These are phyloP conservation scores for Sutorius australiensis DNA, from an alignment of 768 basidiomycete genomes.

Conservation along the genomic window DNA sequence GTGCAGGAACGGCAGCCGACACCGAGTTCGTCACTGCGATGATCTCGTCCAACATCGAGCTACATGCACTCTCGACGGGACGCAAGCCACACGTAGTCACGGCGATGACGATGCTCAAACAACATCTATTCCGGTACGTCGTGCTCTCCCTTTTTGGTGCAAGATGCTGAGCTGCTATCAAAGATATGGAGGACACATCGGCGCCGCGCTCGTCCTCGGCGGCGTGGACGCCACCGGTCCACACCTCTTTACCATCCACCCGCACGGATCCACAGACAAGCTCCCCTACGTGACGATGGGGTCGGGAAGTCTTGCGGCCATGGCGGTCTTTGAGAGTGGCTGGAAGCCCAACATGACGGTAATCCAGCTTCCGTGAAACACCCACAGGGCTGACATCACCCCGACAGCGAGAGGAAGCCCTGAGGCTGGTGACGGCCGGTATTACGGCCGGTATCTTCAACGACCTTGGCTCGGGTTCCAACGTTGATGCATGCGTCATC, in stretches of 20 bases:
- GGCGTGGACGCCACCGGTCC: slow-evolving; percentile 94
- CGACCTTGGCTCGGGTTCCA: slow-evolving; percentile 98
- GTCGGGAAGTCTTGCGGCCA: slow-evolving; percentile 91
- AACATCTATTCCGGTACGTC: slow-evolving; percentile 83
- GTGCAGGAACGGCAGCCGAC: slow-evolving; percentile 98
- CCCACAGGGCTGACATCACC: slow-evolving; percentile 4
- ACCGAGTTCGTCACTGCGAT: slow-evolving; percentile 93
- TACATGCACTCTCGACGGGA: slow-evolving; percentile 87
- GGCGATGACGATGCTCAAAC: slow-evolving; percentile 99
- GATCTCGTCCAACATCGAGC: slow-evolving; percentile 93
- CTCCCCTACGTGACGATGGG: slow-evolving; percentile 99
- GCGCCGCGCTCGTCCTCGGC: slow-evolving; percentile 93
- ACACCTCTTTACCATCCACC: slow-evolving; percentile 92
- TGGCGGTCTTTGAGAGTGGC: slow-evolving; percentile 92
- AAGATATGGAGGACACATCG: slow-evolving; percentile 91
- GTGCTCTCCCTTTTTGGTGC: background rate
- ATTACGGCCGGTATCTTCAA: slow-evolving; percentile 98
- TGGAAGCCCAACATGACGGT: slow-evolving; percentile 86
- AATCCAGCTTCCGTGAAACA: slow-evolving; percentile 16
- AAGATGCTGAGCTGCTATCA: background rate
- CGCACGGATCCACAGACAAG: slow-evolving; percentile 98
- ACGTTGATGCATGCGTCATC: slow-evolving; percentile 96
- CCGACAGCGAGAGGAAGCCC: slow-evolving; percentile 70
- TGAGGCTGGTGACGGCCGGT: slow-evolving; percentile 79
- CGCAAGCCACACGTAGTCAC: slow-evolving; percentile 92